Percentiles rank a stretch among this genome's conserved stretches.
These are phyloP conservation scores for Suillus occidentalis DNA, from an alignment of 768 basidiomycete species.

Conservation along the genomic window DNA sequence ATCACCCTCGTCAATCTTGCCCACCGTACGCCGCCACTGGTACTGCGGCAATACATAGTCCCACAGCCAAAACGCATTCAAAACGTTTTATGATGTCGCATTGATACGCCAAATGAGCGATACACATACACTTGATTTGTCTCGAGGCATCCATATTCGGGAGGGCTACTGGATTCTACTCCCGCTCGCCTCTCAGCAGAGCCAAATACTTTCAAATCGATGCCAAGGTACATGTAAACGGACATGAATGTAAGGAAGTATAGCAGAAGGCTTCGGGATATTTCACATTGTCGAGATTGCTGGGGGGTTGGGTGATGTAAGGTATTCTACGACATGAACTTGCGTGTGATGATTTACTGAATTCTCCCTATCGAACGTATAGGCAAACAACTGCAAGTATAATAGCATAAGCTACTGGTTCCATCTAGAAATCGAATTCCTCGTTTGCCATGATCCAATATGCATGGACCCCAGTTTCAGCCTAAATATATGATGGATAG, in stretches of 20 bases:
- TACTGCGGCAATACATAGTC: neutral
- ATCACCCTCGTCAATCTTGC: constrained; percentile 17
- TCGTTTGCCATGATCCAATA: no score
- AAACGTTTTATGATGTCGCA: neutral
- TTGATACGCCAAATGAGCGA: constrained; percentile 2
- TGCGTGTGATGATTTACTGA: no score
- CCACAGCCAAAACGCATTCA: neutral
- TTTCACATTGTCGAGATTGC: constrained; percentile 46
- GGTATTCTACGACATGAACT: no score
- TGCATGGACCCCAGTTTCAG: no score
- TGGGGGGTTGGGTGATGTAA: constrained; percentile 13
- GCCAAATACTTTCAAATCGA: constrained; percentile 42
- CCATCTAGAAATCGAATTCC: no score
- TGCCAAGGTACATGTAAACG: constrained; percentile 37
- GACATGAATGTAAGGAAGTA: neutral
- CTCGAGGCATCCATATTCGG: constrained; percentile 24
- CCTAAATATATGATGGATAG: no score
- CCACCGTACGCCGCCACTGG: constrained; percentile 11
- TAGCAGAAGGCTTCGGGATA: constrained; percentile 24
- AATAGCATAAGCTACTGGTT: no score
- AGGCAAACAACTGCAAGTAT: no score
- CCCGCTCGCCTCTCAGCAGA: constrained; percentile 46
- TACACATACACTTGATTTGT: neutral
- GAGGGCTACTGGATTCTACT: constrained; percentile 40
- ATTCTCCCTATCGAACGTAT: no score